Evolutionary conservation across 805 yeast genomes (phyloP), one percentile per base, ranked within the genome.

Genomic region (Lachancea sp.): DNA sequence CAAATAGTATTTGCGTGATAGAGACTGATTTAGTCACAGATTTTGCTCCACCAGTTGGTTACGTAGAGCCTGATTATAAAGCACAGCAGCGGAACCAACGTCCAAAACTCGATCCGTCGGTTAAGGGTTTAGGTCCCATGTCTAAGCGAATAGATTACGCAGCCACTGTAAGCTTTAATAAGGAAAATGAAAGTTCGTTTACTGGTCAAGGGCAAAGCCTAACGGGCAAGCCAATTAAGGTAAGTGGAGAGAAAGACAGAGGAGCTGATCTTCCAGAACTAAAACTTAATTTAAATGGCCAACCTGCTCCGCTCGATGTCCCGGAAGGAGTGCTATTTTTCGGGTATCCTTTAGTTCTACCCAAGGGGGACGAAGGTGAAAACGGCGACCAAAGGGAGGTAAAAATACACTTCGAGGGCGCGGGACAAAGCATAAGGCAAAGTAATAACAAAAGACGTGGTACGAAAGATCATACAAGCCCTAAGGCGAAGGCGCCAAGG

Each of bases 41-140:
- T 58, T 92, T 92, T 68, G 97, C 97, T 1, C 96, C 98, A 2
- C 99, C 99, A 0, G 96, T 90, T 4, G 99, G 99, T 0, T 92
- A 92, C 58, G 96, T 85, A 15, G 97, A 90, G 58, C 96, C 96
- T 1, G 88, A 84, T 47, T 76, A 75, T 45, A 63, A 69, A 39
- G 56, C 62, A 5, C 29, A 58, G 40, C 54, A 54, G 25, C 46
- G 47, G 47, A 58, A 68, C 37, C 40, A 28, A 37, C 42, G 54
- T 55, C 38, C 68, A 68, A 46, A 42, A 17, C 40, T 51, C 12
- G 56, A 56, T 39, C 56, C 57, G 3, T 49, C 57, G 8, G 47
- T 46, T 9, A 71, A 67, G 4, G 71, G 72, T 1, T 66, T 74
- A 6, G 90, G 85, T 1, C 71, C 86, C 0, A 86, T 88, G 96